Evolutionary conservation across 768 basidiomycete species (phyloP).

Genomic region (Termitomyces eurrhizus): DNA sequence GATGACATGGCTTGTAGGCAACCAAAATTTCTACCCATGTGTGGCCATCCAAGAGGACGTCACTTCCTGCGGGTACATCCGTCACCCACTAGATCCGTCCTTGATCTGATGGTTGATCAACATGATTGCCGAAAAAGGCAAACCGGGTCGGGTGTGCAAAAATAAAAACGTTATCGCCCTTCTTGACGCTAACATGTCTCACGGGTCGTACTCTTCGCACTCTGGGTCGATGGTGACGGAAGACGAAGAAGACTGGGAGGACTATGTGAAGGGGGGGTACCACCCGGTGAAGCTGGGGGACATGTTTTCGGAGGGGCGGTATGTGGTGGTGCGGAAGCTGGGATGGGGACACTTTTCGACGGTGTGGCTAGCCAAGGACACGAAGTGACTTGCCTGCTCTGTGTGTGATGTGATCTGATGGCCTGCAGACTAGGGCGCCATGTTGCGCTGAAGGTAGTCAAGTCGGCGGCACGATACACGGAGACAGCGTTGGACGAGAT

Average conservation of each 20-base stretch:
- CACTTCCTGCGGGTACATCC: too few relatives aligned
- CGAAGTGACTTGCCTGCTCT: constrained; percentile 49
- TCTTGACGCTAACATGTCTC: constrained; percentile 44
- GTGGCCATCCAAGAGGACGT: too few relatives aligned
- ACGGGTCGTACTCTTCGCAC: constrained; percentile 59
- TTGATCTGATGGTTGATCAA: not conserved
- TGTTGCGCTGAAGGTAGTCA: constrained; percentile 98
- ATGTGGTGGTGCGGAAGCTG: constrained; percentile 89
- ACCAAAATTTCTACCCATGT: too few relatives aligned
- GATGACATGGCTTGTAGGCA: too few relatives aligned
- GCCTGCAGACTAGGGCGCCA: constrained; percentile 81
- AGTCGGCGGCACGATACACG: constrained; percentile 94
- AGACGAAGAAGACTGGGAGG: constrained; percentile 93
- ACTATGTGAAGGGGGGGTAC: constrained; percentile 77
- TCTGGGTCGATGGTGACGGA: constrained; percentile 81
- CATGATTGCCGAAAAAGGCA: not conserved
- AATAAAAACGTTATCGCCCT: not conserved
- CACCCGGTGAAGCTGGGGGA: constrained; percentile 96
- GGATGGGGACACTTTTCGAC: constrained; percentile 96
- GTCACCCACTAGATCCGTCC: too few relatives aligned
- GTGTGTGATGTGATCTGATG: constrained; percentile 7
- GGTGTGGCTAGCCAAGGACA: constrained; percentile 85
- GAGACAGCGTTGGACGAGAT: constrained; percentile 99
- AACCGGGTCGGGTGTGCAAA: too few relatives aligned
- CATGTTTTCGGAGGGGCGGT: constrained; percentile 80